Percentiles rank a stretch among this genome's conserved stretches.
These are phyloP conservation scores for Talaromyces wortmannii DNA, from an alignment of 495 filamentous ascomycete species.

Conservation along the genomic window DNA sequence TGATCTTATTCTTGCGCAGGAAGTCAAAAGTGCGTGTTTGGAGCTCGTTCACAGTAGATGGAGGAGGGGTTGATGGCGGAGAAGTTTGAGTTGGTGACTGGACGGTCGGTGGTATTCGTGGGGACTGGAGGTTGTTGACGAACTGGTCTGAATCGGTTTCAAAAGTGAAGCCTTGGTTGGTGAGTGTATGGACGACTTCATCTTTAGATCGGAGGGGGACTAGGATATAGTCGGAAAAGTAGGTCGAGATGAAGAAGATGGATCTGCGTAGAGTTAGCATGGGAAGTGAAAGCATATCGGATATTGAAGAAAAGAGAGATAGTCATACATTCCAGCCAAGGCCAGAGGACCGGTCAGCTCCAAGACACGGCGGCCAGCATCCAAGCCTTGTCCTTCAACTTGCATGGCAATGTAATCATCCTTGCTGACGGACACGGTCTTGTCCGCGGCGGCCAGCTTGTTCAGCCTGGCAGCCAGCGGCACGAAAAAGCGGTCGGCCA, in stretches of 20 bases:
- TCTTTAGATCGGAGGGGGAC: conserved; percentile 68
- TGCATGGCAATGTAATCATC: conserved; percentile 86
- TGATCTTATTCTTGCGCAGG: conserved; percentile 64
- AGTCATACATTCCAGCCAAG: conserved; percentile 71
- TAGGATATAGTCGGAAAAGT: conserved; percentile 95
- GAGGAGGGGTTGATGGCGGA: conserved; percentile 67
- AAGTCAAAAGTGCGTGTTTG: conserved; percentile 75
- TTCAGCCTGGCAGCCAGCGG: conserved; percentile 52
- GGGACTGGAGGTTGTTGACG: conserved; percentile 40
- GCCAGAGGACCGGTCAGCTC: conserved; percentile 89
- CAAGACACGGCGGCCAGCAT: conserved; percentile 88
- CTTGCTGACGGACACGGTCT: conserved; percentile 62
- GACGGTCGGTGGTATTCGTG: conserved; percentile 17
- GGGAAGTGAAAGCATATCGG: not conserved
- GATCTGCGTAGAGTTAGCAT: conserved; percentile 38
- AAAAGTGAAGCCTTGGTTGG: conserved; percentile 78
- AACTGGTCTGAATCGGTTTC: conserved; percentile 65
- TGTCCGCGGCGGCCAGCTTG: conserved; percentile 22
- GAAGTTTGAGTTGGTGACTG: conserved; percentile 23
- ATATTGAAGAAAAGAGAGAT: not conserved
- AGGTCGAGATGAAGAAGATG: conserved; percentile 98
- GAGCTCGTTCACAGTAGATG: conserved; percentile 68
- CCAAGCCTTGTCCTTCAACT: conserved; percentile 79
- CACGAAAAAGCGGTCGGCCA: conserved; percentile 66
- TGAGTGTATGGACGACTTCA: conserved; percentile 68